phyloP scores from a whole-genome alignment of 441 rosid species.

The Brassica balearica region DNA sequence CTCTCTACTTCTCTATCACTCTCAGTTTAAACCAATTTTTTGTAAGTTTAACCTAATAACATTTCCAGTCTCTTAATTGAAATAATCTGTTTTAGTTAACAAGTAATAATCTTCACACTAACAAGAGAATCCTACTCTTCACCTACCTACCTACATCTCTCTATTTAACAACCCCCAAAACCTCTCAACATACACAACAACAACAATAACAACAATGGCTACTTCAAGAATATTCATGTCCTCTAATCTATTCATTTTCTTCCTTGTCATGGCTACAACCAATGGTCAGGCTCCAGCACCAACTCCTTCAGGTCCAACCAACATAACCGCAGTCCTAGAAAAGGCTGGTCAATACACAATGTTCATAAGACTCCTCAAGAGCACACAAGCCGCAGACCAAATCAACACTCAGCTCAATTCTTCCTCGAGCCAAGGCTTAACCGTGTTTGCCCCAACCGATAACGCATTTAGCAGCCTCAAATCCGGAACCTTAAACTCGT shows the following conservation, averaged over 20 bases:
- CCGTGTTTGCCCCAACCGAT: constrained; percentile 81
- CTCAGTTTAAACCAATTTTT: constrained; percentile 26
- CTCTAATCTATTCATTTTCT: constrained; percentile 35
- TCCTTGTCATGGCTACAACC: constrained; percentile 32
- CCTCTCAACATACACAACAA: constrained; percentile 28
- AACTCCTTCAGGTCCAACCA: constrained; percentile 61
- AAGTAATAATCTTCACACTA: constrained; percentile 37
- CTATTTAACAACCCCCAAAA: constrained; percentile 29
- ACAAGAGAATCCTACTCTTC: constrained; percentile 38
- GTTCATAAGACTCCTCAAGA: constrained; percentile 64
- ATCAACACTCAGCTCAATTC: constrained; percentile 80
- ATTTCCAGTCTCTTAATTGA: constrained; percentile 8
- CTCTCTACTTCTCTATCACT: constrained; percentile 14
- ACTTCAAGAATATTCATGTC: constrained; percentile 29
- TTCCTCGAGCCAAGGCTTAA: constrained; percentile 73
- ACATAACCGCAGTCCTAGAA: constrained; percentile 78
- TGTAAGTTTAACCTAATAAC: constrained; percentile 16
- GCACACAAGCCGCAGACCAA: constrained; percentile 71
- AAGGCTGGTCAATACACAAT: constrained; percentile 83
- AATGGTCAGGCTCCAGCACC: constrained; percentile 59
- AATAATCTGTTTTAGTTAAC: constrained; percentile 28
- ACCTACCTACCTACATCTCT: constrained; percentile 40
- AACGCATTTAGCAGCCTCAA: constrained; percentile 71
- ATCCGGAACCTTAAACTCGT: constrained; percentile 72
- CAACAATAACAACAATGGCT: constrained; percentile 37